Conservation (phyloP, 345 rosid genomes). For the Salix brachista region DNA sequence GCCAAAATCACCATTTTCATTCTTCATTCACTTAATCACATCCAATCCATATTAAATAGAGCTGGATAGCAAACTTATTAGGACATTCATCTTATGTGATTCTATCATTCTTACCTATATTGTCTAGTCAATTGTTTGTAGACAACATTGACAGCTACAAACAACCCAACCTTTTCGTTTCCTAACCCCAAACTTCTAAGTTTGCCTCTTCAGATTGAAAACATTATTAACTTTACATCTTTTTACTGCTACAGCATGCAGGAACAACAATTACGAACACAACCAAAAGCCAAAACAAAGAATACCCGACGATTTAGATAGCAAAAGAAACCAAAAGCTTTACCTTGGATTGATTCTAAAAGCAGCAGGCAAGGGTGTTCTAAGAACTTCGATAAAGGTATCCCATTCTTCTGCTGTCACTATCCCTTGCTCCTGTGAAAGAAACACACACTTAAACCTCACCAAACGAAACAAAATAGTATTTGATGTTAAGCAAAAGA, state of each 20-base stretch:
- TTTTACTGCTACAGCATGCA: neutral
- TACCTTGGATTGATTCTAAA: conserved; percentile 91
- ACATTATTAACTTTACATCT: neutral
- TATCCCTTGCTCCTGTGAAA: conserved; percentile 70
- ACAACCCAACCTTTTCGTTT: neutral
- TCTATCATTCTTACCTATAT: neutral
- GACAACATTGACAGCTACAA: neutral
- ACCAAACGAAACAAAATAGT: neutral
- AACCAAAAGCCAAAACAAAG: neutral
- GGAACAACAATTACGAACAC: neutral
- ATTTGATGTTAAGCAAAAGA: neutral
- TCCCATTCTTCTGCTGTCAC: conserved; percentile 82
- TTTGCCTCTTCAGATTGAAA: neutral
- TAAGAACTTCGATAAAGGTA: conserved; percentile 58
- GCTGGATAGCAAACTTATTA: neutral
- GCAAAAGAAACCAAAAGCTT: neutral
- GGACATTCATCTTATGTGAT: neutral
- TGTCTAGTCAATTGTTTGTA: neutral
- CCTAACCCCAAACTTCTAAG: neutral
- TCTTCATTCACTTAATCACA: neutral
- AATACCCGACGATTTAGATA: neutral
- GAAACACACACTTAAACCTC: neutral
- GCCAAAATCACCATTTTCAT: neutral
- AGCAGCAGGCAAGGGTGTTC: conserved; percentile 90
- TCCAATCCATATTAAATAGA: neutral